Conservation (phyloP, 2,329 filamentous ascomycete species). For the Nigrospora osmanthi region DNA sequence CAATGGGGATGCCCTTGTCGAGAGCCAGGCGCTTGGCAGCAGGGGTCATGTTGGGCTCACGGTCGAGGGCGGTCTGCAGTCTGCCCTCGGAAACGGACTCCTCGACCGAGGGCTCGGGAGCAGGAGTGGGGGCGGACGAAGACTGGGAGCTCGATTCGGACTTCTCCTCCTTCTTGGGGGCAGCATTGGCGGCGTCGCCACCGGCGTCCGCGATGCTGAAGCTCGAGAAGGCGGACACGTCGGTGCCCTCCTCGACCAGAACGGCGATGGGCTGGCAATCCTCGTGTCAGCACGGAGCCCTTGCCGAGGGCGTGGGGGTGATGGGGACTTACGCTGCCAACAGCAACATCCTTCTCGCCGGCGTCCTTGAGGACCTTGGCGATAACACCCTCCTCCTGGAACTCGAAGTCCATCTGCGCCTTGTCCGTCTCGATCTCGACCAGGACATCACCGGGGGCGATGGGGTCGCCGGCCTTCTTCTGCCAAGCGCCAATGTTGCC, state of each 20-base stretch:
- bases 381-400: conserved; percentile 93
- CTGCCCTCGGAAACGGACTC: conserved; percentile 70
- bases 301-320: background rate
- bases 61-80: conserved; percentile 77
- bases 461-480: conserved; percentile 86
- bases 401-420: conserved; percentile 99
- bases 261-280: conserved; percentile 78
- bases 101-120: conserved; percentile 46
- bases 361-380: conserved; percentile 91
- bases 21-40: conserved; percentile 75
- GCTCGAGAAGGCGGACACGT: conserved; percentile 79
- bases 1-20: conserved; percentile 74
- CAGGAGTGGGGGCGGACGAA: conserved; percentile 48
- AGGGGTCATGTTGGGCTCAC: conserved; percentile 65
- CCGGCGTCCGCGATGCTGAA: conserved; percentile 89
- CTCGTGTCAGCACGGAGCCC: conserved; percentile 7
- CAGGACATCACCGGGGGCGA: conserved; percentile 87
- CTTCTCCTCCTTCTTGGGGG: conserved; percentile 60
- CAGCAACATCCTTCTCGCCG: conserved; percentile 87
- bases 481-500: conserved; percentile 97
- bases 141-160: conserved; percentile 52
- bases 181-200: conserved; percentile 60
- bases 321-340: conserved; percentile 71
- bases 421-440: conserved; percentile 99
- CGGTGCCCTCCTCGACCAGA: conserved; percentile 83